Evolutionary conservation across 1,139 yeast species (phyloP).

Genomic region (Zygosaccharomyces pseudobailii): DNA sequence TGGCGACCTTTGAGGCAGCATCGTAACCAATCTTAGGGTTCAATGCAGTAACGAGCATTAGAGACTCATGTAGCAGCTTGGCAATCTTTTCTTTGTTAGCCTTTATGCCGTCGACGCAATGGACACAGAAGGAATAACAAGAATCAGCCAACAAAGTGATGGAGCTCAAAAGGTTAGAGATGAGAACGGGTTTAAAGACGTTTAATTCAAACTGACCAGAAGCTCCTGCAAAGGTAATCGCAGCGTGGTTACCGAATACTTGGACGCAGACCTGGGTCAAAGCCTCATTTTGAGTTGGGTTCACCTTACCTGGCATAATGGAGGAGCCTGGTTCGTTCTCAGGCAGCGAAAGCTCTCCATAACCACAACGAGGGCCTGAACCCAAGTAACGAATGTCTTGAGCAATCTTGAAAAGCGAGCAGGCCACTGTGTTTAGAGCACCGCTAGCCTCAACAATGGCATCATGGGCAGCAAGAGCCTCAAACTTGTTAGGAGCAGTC

Average conservation of each 20-base stretch:
- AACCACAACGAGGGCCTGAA: constrained; percentile 98
- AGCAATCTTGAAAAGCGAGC: constrained; percentile 90
- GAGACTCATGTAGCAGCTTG: constrained; percentile 84
- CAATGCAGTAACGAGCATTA: constrained; percentile 96
- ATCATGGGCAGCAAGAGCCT: constrained; percentile 98
- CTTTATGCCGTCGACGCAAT: constrained; percentile 90
- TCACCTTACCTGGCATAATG: constrained; percentile 99
- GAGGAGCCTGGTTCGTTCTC: constrained; percentile 99
- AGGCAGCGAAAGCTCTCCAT: constrained; percentile 91
- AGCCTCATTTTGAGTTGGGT: constrained; percentile 99
- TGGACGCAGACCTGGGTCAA: constrained; percentile 97
- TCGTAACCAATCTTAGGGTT: constrained; percentile 99
- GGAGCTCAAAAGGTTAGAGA: constrained; percentile 81
- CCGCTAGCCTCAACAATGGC: constrained; percentile 97
- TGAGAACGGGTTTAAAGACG: constrained; percentile 96
- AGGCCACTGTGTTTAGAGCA: constrained; percentile 92
- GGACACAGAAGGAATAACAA: constrained; percentile 76
- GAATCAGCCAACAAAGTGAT: constrained; percentile 89
- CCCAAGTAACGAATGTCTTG: constrained; percentile 97
- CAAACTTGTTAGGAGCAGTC: constrained; percentile 98
- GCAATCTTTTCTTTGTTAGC: constrained; percentile 87
- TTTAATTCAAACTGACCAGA: constrained; percentile 97
- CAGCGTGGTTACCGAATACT: constrained; percentile 93
- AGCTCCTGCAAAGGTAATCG: constrained; percentile 96
- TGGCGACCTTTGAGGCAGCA: constrained; percentile 94